Conservation (phyloP, 805 yeast species). For the Ogataea dorogensis region DNA sequence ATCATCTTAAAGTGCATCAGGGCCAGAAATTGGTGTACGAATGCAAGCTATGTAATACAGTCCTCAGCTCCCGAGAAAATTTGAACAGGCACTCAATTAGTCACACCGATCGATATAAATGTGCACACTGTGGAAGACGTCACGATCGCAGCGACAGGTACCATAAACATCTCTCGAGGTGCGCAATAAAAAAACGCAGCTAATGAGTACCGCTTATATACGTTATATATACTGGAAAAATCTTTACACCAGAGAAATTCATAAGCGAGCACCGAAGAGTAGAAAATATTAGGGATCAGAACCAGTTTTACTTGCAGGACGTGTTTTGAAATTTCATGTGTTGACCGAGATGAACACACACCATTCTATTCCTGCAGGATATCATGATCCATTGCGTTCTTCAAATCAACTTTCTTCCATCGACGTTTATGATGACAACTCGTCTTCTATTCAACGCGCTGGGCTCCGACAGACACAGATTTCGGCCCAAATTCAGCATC, state of each 20-base stretch:
- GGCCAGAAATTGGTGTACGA: conserved; percentile 19
- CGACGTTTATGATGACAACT: conserved; percentile 31
- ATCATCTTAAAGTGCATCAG: conserved; percentile 24
- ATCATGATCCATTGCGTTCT: conserved; percentile 5
- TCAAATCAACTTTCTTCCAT: conserved; percentile 11
- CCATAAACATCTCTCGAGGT: conserved; percentile 23
- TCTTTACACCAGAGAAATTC: too few relatives aligned
- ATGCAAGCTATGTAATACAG: conserved; percentile 24
- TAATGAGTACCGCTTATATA: not conserved
- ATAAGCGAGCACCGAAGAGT: too few relatives aligned
- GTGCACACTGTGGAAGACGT: conserved; percentile 23
- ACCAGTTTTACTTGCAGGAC: not conserved
- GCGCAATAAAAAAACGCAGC: conserved; percentile 9
- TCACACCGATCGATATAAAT: conserved; percentile 30
- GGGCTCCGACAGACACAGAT: conserved; percentile 34
- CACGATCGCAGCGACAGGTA: conserved; percentile 30
- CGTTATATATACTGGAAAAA: too few relatives aligned
- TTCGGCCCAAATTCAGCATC: conserved; percentile 25
- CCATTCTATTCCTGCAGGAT: conserved; percentile 2
- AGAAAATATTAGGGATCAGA: not conserved
- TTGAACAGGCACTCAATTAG: conserved; percentile 29
- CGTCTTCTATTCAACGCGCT: conserved; percentile 28
- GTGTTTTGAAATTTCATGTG: conserved; percentile 1
- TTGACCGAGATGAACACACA: conserved; percentile 3
- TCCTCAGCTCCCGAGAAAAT: conserved; percentile 25